Conservation (phyloP, 768 basidiomycete genomes). For the Sporobolomyces phaffii region DNA sequence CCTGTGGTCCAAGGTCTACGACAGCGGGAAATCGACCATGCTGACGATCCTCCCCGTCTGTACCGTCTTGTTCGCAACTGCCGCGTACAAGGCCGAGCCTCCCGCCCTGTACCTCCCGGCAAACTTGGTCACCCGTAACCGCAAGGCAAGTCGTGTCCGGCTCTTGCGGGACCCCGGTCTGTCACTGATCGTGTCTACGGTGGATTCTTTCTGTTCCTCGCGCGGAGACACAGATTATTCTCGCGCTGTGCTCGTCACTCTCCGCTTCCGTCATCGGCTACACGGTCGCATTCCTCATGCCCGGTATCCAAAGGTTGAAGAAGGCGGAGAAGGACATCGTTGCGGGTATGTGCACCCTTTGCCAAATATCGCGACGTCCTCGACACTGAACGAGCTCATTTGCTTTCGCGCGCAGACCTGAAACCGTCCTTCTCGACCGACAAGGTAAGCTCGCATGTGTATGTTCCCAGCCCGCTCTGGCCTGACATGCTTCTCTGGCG, state of each 20-base stretch:
- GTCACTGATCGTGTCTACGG: too few relatives aligned
- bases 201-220: neutral
- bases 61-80: neutral
- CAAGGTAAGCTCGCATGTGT: neutral
- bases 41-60: neutral
- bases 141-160: neutral
- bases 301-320: neutral
- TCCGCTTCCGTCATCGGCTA: constrained; percentile 2
- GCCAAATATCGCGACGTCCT: too few relatives aligned
- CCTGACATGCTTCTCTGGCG: too few relatives aligned
- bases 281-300: constrained; percentile 9
- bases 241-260: neutral
- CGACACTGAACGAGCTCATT: neutral
- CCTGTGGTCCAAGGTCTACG: constrained; percentile 9
- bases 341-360: neutral
- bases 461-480: too few relatives aligned
- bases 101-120: neutral
- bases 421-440: neutral
- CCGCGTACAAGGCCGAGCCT: neutral
- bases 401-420: neutral
- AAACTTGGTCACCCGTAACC: constrained; percentile 2
- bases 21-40: neutral
- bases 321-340: neutral
- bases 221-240: neutral
- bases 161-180: too few relatives aligned